Evolutionary conservation across 2,329 filamentous ascomycete genomes (phyloP).

Genomic region (Cercospora sp.): DNA sequence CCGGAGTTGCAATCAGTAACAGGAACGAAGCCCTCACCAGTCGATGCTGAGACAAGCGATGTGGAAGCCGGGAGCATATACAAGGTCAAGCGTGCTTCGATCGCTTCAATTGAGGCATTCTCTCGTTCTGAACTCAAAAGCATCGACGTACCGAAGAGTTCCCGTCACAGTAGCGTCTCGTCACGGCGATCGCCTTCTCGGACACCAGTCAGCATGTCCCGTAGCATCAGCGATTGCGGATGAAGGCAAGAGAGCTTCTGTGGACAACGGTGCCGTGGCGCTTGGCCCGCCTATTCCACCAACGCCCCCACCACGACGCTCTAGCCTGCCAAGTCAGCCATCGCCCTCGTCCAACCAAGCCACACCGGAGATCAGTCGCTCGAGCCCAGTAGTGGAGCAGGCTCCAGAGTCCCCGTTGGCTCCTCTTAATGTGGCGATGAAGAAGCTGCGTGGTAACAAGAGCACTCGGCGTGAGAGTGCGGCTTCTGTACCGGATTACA

Average conservation of each 20-base stretch:
- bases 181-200: constrained; percentile 20
- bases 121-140: constrained; percentile 37
- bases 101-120: constrained; percentile 39
- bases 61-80: neutral
- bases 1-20: neutral
- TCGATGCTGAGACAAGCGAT: neutral
- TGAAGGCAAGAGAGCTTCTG: neutral
- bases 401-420: constrained; percentile 30
- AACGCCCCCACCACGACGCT: neutral
- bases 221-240: neutral
- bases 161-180: constrained; percentile 24
- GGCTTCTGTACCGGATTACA: neutral
- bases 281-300: constrained; percentile 8
- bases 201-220: constrained; percentile 16
- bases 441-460: constrained; percentile 40
- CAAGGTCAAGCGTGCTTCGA: constrained; percentile 37
- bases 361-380: constrained; percentile 2
- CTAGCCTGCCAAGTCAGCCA: constrained; percentile 19
- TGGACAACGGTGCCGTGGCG: neutral
- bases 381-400: constrained; percentile 7
- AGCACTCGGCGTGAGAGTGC: constrained; percentile 14
- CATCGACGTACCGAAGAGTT: constrained; percentile 33
- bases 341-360: neutral
- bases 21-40: neutral
- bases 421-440: constrained; percentile 48